These are phyloP conservation scores for Chernovozyma sophiae-reginae DNA, from an alignment of 1,139 yeast genomes.

Conservation along the genomic window DNA sequence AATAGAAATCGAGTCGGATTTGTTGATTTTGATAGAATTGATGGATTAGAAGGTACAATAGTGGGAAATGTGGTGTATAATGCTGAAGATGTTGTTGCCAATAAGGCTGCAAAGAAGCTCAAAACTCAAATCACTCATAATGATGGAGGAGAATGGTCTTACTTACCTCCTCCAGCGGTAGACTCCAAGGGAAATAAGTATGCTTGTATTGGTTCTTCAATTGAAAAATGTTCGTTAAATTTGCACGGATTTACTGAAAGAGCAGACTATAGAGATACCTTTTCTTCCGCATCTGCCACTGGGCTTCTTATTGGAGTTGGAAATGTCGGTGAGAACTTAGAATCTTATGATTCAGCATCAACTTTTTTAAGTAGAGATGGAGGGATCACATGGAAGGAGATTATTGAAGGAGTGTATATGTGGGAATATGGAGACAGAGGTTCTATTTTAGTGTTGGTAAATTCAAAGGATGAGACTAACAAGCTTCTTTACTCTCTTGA, in stretches of 20 bases:
- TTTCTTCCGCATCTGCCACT: slow-evolving; percentile 82
- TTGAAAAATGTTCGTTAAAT: slow-evolving; percentile 70
- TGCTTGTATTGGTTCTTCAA: slow-evolving; percentile 47
- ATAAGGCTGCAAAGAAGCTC: slow-evolving; percentile 46
- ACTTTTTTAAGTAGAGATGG: slow-evolving; percentile 84
- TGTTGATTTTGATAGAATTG: slow-evolving; percentile 86
- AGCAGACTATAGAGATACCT: slow-evolving; percentile 76
- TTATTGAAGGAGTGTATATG: slow-evolving; percentile 67
- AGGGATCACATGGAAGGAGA: slow-evolving; percentile 83
- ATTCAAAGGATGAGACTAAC: slow-evolving; percentile 55
- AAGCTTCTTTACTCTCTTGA: slow-evolving; percentile 64
- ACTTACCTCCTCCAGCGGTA: slow-evolving; percentile 58
- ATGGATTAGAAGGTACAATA: slow-evolving; percentile 85
- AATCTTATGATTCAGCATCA: slow-evolving; percentile 46
- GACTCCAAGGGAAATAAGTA: slow-evolving; percentile 62
- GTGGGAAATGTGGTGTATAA: slow-evolving; percentile 68
- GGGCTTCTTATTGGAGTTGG: slow-evolving; percentile 89
- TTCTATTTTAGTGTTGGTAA: slow-evolving; percentile 70
- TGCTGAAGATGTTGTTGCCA: slow-evolving; percentile 33
- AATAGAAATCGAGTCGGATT: slow-evolving; percentile 71
- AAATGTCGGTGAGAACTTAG: slow-evolving; percentile 70
- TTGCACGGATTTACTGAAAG: slow-evolving; percentile 92
- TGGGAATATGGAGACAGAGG: slow-evolving; percentile 99
- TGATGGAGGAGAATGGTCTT: slow-evolving; percentile 90
- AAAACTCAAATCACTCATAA: slow-evolving; percentile 77